Conservation (phyloP, 768 basidiomycete genomes). For the Rubroboletus pulcherrimus region DNA sequence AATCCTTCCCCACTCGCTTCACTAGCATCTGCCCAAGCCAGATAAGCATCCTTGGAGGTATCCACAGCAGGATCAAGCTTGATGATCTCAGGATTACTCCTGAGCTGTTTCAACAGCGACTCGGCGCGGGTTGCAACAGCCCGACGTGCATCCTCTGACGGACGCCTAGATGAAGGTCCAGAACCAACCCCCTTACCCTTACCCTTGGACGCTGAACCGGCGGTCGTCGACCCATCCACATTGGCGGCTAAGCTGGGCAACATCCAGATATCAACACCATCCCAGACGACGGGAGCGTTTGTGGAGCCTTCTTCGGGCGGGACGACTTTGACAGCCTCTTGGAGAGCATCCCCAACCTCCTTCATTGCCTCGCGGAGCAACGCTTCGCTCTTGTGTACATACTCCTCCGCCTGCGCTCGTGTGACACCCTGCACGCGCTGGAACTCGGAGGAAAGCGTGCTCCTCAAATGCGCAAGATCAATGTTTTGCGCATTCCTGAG, state of each 20-base stretch:
- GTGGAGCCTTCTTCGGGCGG: constrained; percentile 60
- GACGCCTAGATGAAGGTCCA: constrained; percentile 26
- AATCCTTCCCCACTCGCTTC: constrained; percentile 54
- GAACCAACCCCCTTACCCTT: constrained; percentile 36
- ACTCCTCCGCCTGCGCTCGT: constrained; percentile 78
- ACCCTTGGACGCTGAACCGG: constrained; percentile 25
- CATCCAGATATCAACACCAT: constrained; percentile 86
- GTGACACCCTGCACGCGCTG: constrained; percentile 73
- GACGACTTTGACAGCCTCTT: constrained; percentile 88
- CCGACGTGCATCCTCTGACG: constrained; percentile 40
- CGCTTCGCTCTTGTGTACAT: constrained; percentile 70
- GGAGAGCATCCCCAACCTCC: constrained; percentile 77
- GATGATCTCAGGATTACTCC: constrained; percentile 71
- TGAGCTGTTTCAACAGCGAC: constrained; percentile 67
- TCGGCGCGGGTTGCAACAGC: constrained; percentile 75
- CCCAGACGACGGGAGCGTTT: constrained; percentile 56
- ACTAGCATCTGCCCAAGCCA: constrained; percentile 56
- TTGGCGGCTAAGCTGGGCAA: constrained; percentile 40
- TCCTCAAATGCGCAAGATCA: constrained; percentile 66
- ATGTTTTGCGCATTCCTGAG: constrained; percentile 59
- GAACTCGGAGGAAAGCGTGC: constrained; percentile 60
- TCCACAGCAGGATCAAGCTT: constrained; percentile 72
- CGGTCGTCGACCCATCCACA: constrained; percentile 15
- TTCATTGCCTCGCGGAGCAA: constrained; percentile 66
- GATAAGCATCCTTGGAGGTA: constrained; percentile 50